Evolutionary conservation across 2,329 filamentous ascomycete species (phyloP), one percentile per base, ranked within the genome.

Genomic region (Lasiodiplodia sp.): DNA sequence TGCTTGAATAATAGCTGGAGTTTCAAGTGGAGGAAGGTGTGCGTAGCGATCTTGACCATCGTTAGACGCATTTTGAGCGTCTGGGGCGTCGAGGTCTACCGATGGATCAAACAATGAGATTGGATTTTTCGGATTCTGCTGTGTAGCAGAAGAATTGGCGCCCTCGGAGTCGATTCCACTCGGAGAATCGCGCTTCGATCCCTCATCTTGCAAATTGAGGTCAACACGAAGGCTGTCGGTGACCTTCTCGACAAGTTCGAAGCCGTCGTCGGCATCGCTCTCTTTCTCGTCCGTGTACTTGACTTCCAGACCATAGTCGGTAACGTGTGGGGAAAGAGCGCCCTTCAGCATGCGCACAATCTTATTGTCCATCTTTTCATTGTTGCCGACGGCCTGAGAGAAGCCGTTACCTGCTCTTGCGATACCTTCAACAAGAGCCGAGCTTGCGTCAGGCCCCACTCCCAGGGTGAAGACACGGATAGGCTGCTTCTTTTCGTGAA

Each of bases 331-430:
- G 2, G 86, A 88, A 23, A 93, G 78, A 0, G 90, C 88, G 0
- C 87, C 91, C 74, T 91, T 92, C 68, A 94, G 81, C 91, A 94
- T 93, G 2, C 91, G 86, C 2, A 93, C 84, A 0, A 93, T 85
- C 75, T 91, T 91, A 71, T 81, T 86, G 72, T 91, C 88, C 78
- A 92, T 87, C 73, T 89, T 88, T 75, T 93, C 91, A 1, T 85
- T 80, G 7, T 87, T 79, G 1, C 82, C 82, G 0, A 93, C 89
- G 6, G 85, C 82, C 75, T 93, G 91, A 6, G 83, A 80, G 68
- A 86, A 87, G 0, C 88, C 88, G 65, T 86, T 85, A 0, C 87
- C 88, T 14, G 84, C 83, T 63, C 83, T 82, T 21, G 87, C 87
- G 68, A 89, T 81, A 1, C 87, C 87, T 72, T 89, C 85, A 12